Evolutionary conservation across 192 early-diverging fungal genomes (phyloP), one percentile per base, ranked within the genome.

Genomic region (Phycomyces nitens): DNA sequence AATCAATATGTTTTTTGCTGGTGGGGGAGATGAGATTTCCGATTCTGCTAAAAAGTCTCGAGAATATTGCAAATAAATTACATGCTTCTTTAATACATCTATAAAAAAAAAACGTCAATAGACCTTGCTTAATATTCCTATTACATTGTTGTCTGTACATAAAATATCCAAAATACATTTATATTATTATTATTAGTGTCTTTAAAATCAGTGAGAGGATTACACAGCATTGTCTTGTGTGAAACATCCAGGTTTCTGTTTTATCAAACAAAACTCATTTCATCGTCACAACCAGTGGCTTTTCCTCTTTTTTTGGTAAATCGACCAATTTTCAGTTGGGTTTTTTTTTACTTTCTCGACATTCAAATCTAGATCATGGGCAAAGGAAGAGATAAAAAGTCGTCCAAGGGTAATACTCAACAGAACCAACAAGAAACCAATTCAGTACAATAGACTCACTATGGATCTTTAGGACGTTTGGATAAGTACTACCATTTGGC

Each of bases 401-500:
- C 49, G 26, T 73, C 71, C 64, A 73, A 73, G 24, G 71, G 71
- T 73, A 68, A 43, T 6, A 5, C 21, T 42, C 49, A 38, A 56
- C 22, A 26, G 22, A 29, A 20, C 14, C 16, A 43, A 24, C 26
- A 10, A 39, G 22, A 39, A 16, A 41, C 12, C 3, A 21, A 5
- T n/a, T 8, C 0, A 22, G 38, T 24, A 42, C 2, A 14, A 0
- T 50, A 26, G 6, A 52, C 20, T 23, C 39, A 24, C 40, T 39
- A 51, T 22, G 60, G 0, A 10, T 27, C 81, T 61, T 90, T 89
- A 85, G 95, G 95, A 40, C 92, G 97, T 79, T 87, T 99, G 81
- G 97, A 99, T 83, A 97, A 98, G 85, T 98, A 95, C 87, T 99
- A 97, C 82, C 92, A 99, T 74, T 88, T 99, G 85, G 97, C 97